Percentiles rank a stretch among this genome's conserved stretches.
Evolutionary conservation across 2,329 filamentous ascomycete species (phyloP).

Genomic region (Camptophora hylomeconis): DNA sequence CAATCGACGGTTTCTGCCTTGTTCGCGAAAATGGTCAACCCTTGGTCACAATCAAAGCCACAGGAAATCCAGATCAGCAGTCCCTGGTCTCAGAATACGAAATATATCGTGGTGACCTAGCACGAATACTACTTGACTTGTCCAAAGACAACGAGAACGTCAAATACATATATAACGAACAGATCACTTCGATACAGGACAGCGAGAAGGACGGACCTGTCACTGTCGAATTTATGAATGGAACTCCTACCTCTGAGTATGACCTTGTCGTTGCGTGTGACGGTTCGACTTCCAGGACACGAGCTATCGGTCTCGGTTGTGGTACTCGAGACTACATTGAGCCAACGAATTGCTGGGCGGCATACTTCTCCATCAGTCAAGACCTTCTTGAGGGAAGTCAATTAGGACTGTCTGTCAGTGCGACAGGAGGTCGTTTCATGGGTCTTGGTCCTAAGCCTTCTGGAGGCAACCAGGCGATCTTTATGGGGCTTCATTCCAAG

Average conservation of each 20-base stretch:
- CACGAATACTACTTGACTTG: constrained; percentile 22
- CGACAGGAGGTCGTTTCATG: constrained; percentile 27
- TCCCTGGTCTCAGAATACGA: constrained; percentile 25
- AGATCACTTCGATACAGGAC: constrained; percentile 25
- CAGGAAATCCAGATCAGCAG: constrained; percentile 22
- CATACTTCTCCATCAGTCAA: constrained; percentile 26
- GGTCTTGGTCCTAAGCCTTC: constrained; percentile 23
- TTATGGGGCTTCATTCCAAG: constrained; percentile 26
- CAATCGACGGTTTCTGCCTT: constrained; percentile 21
- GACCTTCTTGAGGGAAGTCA: constrained; percentile 28
- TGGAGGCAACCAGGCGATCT: constrained; percentile 20
- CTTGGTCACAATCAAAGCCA: constrained; percentile 20
- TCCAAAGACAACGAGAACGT: constrained; percentile 26
- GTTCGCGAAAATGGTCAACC: constrained; percentile 18
- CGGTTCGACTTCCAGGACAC: constrained; percentile 34
- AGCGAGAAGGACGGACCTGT: constrained; percentile 20
- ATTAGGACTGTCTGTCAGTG: constrained; percentile 25
- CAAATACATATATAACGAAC: constrained; percentile 28
- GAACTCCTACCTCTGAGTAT: constrained; percentile 24
- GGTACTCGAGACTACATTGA: constrained; percentile 27
- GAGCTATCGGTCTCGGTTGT: constrained; percentile 31
- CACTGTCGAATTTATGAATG: constrained; percentile 29
- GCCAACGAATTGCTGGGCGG: constrained; percentile 27
- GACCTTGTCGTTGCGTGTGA: constrained; percentile 39
- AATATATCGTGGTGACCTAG: constrained; percentile 24